phyloP scores from a whole-genome alignment of 2,329 filamentous ascomycete genomes.

The Sporothrix pallida region DNA sequence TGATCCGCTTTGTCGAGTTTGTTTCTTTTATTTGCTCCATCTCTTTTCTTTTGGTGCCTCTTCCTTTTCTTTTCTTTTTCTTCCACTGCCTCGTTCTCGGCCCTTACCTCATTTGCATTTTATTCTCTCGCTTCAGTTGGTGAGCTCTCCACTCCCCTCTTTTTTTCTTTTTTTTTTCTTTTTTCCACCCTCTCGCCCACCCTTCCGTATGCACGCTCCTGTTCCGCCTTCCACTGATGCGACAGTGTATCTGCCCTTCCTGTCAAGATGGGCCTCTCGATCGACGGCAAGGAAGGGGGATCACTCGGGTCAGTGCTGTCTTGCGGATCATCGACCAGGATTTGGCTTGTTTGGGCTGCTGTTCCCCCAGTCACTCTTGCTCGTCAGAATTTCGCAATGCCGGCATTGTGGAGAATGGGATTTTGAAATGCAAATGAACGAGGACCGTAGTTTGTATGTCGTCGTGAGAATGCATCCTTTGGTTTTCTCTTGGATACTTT shows the following conservation, averaged over 20 bases:
- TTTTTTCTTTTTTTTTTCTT: neutral
- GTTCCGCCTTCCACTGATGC: conserved; percentile 10
- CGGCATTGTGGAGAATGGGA: conserved; percentile 27
- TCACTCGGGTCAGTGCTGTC: conserved; percentile 29
- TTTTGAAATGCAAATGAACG: neutral
- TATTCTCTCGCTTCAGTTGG: conserved; percentile 13
- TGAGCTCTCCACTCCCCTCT: conserved; percentile 1
- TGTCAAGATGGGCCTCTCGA: conserved; percentile 23
- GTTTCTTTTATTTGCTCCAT: neutral
- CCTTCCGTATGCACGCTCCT: conserved; percentile 11
- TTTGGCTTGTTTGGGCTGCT: conserved; percentile 8
- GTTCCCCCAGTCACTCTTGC: conserved; percentile 23
- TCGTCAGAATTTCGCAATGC: conserved; percentile 32
- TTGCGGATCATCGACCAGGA: conserved; percentile 33
- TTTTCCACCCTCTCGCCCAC: neutral
- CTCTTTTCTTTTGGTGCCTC: conserved; percentile 3
- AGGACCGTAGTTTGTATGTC: neutral
- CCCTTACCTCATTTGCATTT: conserved; percentile 22
- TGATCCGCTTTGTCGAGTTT: too few relatives aligned
- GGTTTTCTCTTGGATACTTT: too few relatives aligned
- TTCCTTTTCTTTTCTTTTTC: neutral
- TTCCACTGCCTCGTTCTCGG: neutral
- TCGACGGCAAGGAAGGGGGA: conserved; percentile 31
- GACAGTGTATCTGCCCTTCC: conserved; percentile 14
- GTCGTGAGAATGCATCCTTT: neutral